These are phyloP conservation scores for Limonomyces culmigenus DNA, from an alignment of 1,284 basidiomycete species.

Conservation along the genomic window DNA sequence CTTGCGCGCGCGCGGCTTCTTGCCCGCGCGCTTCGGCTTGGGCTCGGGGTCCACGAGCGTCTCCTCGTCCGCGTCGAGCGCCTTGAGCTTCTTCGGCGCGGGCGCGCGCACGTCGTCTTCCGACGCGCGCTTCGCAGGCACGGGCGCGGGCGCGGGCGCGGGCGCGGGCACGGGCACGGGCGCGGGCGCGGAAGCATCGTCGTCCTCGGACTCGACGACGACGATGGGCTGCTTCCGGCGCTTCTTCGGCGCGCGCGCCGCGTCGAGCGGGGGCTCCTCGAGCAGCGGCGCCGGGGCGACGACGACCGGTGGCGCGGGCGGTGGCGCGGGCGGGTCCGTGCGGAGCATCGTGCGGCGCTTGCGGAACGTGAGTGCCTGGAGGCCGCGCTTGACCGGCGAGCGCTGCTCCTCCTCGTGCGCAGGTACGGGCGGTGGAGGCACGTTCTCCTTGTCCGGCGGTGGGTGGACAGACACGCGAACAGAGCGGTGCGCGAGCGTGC, in stretches of 20 bases:
- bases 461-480: slow-evolving; percentile 39
- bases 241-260: slow-evolving; percentile 11
- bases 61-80: slow-evolving; percentile 19
- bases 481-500: slow-evolving; percentile 38
- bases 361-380: slow-evolving; percentile 48
- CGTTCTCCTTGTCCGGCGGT: slow-evolving; percentile 39
- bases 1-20: background rate
- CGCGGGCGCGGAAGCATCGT: slow-evolving; percentile 10
- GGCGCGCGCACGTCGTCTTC: background rate
- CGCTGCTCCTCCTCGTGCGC: too few relatives aligned
- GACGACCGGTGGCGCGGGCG: background rate
- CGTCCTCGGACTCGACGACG: slow-evolving; percentile 28
- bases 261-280: slow-evolving; percentile 6
- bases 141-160: slow-evolving; percentile 5
- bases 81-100: slow-evolving; percentile 6
- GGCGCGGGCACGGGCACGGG: slow-evolving; percentile 1
- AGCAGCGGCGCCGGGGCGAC: slow-evolving; percentile 7
- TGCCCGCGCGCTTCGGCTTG: slow-evolving; percentile 10
- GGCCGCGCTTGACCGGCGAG: slow-evolving; percentile 21
- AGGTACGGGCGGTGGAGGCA: too few relatives aligned
- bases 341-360: slow-evolving; percentile 44
- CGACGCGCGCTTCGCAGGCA: background rate
- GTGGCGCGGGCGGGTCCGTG: slow-evolving; percentile 5
- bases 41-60: slow-evolving; percentile 19
- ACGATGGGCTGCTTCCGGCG: slow-evolving; percentile 15